Conservation (phyloP, 345 rosid genomes). For the Populus davidiana region DNA sequence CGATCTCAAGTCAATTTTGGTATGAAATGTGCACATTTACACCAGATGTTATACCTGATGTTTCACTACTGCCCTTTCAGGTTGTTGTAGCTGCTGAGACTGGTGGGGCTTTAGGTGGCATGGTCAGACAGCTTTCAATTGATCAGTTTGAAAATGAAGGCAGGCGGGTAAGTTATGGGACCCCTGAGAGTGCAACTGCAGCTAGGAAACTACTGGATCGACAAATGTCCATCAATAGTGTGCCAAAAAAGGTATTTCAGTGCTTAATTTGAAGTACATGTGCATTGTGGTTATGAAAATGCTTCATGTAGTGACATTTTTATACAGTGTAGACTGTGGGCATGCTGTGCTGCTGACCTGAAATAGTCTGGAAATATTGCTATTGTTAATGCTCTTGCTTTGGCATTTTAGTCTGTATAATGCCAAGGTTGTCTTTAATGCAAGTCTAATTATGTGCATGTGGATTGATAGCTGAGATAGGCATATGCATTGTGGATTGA, state of each 20-base stretch:
- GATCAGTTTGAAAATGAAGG: slow-evolving; percentile 99
- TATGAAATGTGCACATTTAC: slow-evolving; percentile 12
- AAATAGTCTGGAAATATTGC: neutral
- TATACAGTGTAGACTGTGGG: neutral
- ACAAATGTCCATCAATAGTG: slow-evolving; percentile 91
- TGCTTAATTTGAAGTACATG: neutral
- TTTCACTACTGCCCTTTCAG: slow-evolving; percentile 36
- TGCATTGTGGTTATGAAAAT: neutral
- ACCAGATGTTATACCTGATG: neutral
- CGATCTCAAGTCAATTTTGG: slow-evolving; percentile 1
- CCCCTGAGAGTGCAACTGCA: slow-evolving; percentile 90
- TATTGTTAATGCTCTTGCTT: neutral
- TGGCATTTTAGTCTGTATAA: neutral
- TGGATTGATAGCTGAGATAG: neutral
- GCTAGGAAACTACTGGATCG: slow-evolving; percentile 95
- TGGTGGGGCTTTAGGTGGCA: slow-evolving; percentile 95
- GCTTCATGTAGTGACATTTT: neutral
- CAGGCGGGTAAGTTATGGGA: slow-evolving; percentile 92
- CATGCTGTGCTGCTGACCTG: neutral
- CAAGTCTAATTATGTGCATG: neutral
- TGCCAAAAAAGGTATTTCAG: slow-evolving; percentile 76
- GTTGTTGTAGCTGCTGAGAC: slow-evolving; percentile 98
- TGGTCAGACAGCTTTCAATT: slow-evolving; percentile 93
- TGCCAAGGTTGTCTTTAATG: neutral
- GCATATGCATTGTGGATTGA: neutral